phyloP scores from a whole-genome alignment of 352 stramenopile genomes.

The Phytophthora sojae region DNA sequence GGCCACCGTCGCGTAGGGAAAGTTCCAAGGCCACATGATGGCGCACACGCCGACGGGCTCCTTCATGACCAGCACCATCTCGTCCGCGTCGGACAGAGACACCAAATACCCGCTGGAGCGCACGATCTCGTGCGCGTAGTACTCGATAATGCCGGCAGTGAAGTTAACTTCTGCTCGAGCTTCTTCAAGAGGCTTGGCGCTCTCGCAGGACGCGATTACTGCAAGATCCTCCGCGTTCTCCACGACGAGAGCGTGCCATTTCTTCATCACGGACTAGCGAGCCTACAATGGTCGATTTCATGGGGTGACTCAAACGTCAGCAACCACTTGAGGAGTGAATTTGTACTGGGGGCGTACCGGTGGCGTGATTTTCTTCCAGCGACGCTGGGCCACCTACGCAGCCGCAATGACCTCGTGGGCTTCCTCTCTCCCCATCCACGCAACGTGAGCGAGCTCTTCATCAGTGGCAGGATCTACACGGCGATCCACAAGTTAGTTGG shows the following conservation, averaged over 20 bases:
- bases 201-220: constrained; percentile 94
- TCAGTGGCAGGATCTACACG: constrained; percentile 56
- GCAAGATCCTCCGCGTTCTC: constrained; percentile 75
- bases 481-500: background rate
- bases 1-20: constrained; percentile 97
- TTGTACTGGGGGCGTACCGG: constrained; percentile 31
- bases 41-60: constrained; percentile 94
- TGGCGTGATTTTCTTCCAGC: constrained; percentile 61
- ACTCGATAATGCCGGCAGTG: constrained; percentile 94
- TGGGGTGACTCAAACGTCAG: background rate
- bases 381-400: constrained; percentile 57
- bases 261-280: constrained; percentile 59
- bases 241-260: constrained; percentile 62
- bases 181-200: constrained; percentile 95
- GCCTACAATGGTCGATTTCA: constrained; percentile 15
- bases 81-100: constrained; percentile 40
- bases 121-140: constrained; percentile 94
- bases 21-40: constrained; percentile 99
- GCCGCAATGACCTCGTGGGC: constrained; percentile 62
- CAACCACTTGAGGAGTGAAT: background rate
- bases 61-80: constrained; percentile 74
- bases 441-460: constrained; percentile 54
- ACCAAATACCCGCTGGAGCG: constrained; percentile 81
- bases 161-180: constrained; percentile 92
- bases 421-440: constrained; percentile 65